These are phyloP conservation scores for Nitzschia palea DNA, from an alignment of 108 stramenopile genomes.

Conservation along the genomic window DNA sequence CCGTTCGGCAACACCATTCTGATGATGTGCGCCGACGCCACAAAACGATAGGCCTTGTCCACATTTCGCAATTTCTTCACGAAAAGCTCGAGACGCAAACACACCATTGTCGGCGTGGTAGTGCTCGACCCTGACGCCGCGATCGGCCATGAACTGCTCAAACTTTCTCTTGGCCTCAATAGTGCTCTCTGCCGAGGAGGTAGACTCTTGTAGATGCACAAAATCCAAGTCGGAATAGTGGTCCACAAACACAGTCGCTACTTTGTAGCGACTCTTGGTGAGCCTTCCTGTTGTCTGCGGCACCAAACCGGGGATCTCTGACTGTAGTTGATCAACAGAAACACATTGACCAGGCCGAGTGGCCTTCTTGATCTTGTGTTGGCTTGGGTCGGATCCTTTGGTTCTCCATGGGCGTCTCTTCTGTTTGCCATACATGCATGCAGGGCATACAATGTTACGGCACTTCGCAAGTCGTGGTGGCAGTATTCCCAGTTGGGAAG, in stretches of 20 bases:
- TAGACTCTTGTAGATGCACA: background rate
- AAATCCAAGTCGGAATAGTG: too few species aligned
- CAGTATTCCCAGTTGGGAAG: background rate
- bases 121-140: too few species aligned
- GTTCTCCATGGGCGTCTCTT: background rate
- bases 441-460: background rate
- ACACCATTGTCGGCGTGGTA: too few species aligned
- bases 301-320: background rate
- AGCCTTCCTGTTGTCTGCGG: background rate
- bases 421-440: constrained; percentile 2
- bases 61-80: too few species aligned
- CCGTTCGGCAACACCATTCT: background rate
- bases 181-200: background rate
- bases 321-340: constrained; percentile 41
- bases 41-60: too few species aligned
- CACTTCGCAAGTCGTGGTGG: too few species aligned
- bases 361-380: too few species aligned
- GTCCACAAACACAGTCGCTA: background rate
- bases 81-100: too few species aligned
- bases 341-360: too few species aligned
- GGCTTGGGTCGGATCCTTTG: too few species aligned
- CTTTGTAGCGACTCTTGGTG: background rate
- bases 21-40: too few species aligned
- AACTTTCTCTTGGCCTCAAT: background rate
- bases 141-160: background rate